phyloP scores from a whole-genome alignment of 192 early-diverging fungal genomes.

The Coemansia sp. region DNA sequence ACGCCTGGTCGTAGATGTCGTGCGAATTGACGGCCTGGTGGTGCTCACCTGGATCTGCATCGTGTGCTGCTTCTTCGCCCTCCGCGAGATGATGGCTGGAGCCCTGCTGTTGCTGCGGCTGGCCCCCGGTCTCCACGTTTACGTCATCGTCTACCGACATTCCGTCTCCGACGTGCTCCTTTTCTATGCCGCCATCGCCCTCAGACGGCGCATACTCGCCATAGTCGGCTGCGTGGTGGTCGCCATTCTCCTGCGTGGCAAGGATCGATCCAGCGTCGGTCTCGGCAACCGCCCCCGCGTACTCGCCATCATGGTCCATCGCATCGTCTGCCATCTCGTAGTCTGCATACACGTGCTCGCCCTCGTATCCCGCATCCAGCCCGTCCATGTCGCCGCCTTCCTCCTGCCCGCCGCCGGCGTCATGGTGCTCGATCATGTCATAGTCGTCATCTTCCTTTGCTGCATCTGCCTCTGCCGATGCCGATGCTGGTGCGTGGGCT shows the following conservation, averaged over 20 bases:
- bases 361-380: not conserved
- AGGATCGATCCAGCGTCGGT: conserved; percentile 38
- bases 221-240: conserved; percentile 8
- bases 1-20: conserved; percentile 25
- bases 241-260: conserved; percentile 28
- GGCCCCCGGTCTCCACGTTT: conserved; percentile 7
- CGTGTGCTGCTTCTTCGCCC: not conserved
- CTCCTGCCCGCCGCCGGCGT: conserved; percentile 1
- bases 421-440: conserved; percentile 25
- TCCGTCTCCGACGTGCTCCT: conserved; percentile 9
- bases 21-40: conserved; percentile 10
- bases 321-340: conserved; percentile 42
- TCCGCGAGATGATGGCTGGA: not conserved
- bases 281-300: conserved; percentile 22
- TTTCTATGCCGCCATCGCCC: conserved; percentile 3
- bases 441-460: conserved; percentile 17
- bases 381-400: conserved; percentile 8
- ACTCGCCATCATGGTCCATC: conserved; percentile 21
- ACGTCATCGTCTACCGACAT: conserved; percentile 24
- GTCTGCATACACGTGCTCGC: conserved; percentile 33
- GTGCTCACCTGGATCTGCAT: not conserved
- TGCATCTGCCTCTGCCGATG: not conserved
- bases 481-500: not conserved
- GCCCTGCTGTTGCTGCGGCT: conserved; percentile 13
- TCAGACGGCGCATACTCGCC: conserved; percentile 13